These are phyloP conservation scores for Paralagenidium karlingii DNA, from an alignment of 352 stramenopile species.

Conservation along the genomic window DNA sequence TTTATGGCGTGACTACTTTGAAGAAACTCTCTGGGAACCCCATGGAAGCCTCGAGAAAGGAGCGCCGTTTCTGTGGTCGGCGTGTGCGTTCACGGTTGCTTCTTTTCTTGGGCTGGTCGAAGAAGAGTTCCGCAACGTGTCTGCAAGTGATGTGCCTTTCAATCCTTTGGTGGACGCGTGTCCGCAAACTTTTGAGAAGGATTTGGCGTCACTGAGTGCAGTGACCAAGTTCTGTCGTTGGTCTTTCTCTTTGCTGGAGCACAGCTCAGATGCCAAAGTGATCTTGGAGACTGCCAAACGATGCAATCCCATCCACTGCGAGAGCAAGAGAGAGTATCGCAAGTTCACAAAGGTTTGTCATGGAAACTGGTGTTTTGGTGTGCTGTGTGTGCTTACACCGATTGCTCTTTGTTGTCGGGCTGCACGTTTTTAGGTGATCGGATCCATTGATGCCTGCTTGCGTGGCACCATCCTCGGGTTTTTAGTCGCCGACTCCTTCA, in stretches of 20 bases:
- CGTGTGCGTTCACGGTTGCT: slow-evolving; percentile 67
- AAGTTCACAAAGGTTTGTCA: slow-evolving; percentile 73
- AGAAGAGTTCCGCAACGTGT: slow-evolving; percentile 23
- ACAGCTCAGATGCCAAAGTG: slow-evolving; percentile 76
- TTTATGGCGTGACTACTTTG: slow-evolving; percentile 78
- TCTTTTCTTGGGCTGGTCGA: slow-evolving; percentile 63
- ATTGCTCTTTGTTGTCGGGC: no score
- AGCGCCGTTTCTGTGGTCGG: slow-evolving; percentile 73
- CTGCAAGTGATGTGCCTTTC: slow-evolving; percentile 12
- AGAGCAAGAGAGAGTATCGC: slow-evolving; percentile 77
- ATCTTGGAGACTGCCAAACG: slow-evolving; percentile 82
- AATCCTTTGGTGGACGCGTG: slow-evolving; percentile 44
- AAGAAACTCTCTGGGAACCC: slow-evolving; percentile 78
- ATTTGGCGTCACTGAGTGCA: slow-evolving; percentile 56
- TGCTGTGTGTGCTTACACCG: not conserved
- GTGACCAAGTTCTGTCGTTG: slow-evolving; percentile 80
- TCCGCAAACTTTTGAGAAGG: slow-evolving; percentile 62
- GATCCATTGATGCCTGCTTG: slow-evolving; percentile 73
- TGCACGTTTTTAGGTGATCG: slow-evolving; percentile 44
- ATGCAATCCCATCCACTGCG: slow-evolving; percentile 70
- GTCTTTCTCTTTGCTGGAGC: slow-evolving; percentile 78
- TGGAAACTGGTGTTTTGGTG: not conserved
- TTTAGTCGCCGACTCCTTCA: slow-evolving; percentile 76
- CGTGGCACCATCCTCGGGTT: slow-evolving; percentile 72
- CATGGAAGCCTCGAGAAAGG: slow-evolving; percentile 79